These are phyloP conservation scores for Saccharomycopsis babjevae DNA, from an alignment of 805 yeast species.

Conservation along the genomic window DNA sequence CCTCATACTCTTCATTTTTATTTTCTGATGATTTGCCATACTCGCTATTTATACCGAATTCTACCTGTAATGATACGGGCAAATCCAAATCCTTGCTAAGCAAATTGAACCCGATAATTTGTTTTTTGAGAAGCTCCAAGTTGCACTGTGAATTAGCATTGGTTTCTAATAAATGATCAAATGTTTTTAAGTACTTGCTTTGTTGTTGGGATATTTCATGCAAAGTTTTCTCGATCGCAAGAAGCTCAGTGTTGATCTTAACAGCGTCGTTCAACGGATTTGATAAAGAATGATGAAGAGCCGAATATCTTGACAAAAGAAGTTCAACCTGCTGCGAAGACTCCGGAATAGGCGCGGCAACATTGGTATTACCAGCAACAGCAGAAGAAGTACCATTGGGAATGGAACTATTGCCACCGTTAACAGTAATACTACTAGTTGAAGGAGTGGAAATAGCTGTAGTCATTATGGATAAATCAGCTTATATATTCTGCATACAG, in stretches of 20 bases:
- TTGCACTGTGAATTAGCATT: slow-evolving; percentile 29
- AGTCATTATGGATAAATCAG: not conserved
- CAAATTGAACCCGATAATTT: slow-evolving; percentile 53
- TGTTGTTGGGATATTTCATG: slow-evolving; percentile 33
- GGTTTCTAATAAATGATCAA: slow-evolving; percentile 24
- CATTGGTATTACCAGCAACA: not conserved
- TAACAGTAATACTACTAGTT: not conserved
- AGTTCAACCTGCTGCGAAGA: slow-evolving; percentile 15
- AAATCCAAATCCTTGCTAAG: slow-evolving; percentile 56
- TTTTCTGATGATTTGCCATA: slow-evolving; percentile 1
- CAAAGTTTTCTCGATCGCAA: slow-evolving; percentile 35
- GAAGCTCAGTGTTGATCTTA: slow-evolving; percentile 26
- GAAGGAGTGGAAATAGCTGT: not conserved
- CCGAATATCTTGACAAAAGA: slow-evolving; percentile 24
- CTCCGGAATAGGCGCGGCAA: slow-evolving; percentile 10
- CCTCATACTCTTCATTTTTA: not conserved
- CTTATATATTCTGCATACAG: not conserved
- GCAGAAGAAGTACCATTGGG: not conserved
- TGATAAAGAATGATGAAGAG: slow-evolving; percentile 18
- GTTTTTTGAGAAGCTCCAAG: slow-evolving; percentile 40
- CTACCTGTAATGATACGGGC: slow-evolving; percentile 41
- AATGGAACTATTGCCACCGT: not conserved
- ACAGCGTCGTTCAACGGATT: slow-evolving; percentile 15
- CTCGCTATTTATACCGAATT: slow-evolving; percentile 21
- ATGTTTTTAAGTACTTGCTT: slow-evolving; percentile 25